Evolutionary conservation across 2,329 filamentous ascomycete genomes (phyloP), one percentile per base, ranked within the genome.

Genomic region (Aspergillus hiratsukae): DNA sequence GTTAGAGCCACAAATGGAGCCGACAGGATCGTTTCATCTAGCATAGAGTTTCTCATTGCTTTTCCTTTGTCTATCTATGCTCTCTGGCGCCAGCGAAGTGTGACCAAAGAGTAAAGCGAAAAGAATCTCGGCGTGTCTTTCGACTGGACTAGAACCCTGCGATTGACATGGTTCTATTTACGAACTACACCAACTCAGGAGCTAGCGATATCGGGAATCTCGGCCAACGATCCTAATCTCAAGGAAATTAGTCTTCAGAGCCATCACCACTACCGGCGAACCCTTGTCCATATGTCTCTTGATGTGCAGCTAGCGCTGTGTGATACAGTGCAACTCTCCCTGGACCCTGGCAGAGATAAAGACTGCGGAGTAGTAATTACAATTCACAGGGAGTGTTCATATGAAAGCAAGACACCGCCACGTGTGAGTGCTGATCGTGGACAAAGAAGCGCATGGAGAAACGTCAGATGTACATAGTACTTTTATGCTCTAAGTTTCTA

Each of bases 121-220:
- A 37, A 17, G 31, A 7, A 17, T 17, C 5, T 17, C 14, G 14
- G 14, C 14, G 14, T 37, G 14, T 6, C 17, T 17, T 17, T 37
- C 5, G 31, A 37, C 31, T 6, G 31, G 31, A 37, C 31, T 17
- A 37, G 31, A 37, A 37, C 31, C 17, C 31, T 37, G n/a, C n/a
- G 11, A 11, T 37, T 35, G 31, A 35, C 31, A 35, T 14, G 14
- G 11, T 55, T 55, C 48, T 51, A 55, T 51, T 55, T 55, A 25
- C 28, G 53, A 60, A 58, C 52, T 49, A 31, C 51, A 23, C 52
- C 52, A 27, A 46, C 23, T 27, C 49, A 37, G 31, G 37, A 31
- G 29, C 57, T 58, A 58, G 53, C 41, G 54, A 23, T 49, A 56
- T 60, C 52, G 49, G 56, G 51, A 49, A 60, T 60, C n/a, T 35